Base-by-base conservation (phyloP, 768 basidiomycete species). In the Cystoderma amianthinum region DNA sequence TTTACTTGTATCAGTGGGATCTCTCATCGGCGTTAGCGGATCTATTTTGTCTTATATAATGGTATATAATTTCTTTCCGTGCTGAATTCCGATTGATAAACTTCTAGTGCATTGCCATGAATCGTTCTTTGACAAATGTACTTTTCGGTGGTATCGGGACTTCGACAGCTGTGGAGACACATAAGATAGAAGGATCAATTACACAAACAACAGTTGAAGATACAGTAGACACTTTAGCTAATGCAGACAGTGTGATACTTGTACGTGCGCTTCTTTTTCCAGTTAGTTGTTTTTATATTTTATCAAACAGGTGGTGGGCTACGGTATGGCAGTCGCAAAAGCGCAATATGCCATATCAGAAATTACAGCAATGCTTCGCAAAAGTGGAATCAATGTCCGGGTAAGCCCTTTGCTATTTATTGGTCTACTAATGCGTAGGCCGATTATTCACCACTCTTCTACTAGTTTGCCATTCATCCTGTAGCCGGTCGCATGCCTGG, bases 401-500 rank as follows among this genome's bases (percentile, higher is more conserved):
- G 72, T 74, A 59, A 34, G 61, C 45, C 46, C 43, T 36, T 39
- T 34, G 23, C 28, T 19, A 45, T 25, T 38, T 5, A 16, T 38
- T 33, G n/a, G 24, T 13, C 7, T 38, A 25, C 5, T 37, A n/a
- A 21, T 41, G 12, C 17, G 10, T 36, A 19, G 18, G 24, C 11
- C n/a, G 6, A n/a, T 28, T 19, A 12, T 28, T 21, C 11, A 4
- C 3, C 15, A 19, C 25, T 41, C 23, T 28, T 36, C 17, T 17
- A 9, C 34, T 41, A 74, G 61, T 89, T 89, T 54, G 86, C 85
- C 7, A 89, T 89, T 42, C 90, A 93, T 53, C 90, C 90, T 9
- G 90, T 93, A 11, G 90, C 90, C 32, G 90, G 90, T 39, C 82
- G 90, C 35, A 93, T 93, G 90, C 90, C 90, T 10, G 90, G 90